Evolutionary conservation across 2,329 filamentous ascomycete species (phyloP).

Genomic region (Pyrenochaeta sp.): DNA sequence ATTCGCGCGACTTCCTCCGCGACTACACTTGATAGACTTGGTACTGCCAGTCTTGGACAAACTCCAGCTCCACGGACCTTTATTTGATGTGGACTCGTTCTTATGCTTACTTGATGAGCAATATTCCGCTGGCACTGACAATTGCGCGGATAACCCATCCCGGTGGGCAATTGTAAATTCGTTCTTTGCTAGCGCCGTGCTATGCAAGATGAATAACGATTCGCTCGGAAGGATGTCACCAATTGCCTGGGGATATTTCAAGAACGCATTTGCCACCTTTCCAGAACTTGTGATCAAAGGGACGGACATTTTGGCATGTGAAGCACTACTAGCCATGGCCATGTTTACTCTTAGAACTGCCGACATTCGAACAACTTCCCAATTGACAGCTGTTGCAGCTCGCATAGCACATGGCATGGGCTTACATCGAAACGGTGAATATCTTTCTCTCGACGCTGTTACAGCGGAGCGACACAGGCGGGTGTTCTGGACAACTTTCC

Average conservation of each 20-base stretch:
- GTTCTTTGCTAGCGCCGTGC: neutral
- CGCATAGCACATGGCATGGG: slow-evolving; percentile 1
- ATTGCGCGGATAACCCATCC: neutral
- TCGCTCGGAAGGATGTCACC: neutral
- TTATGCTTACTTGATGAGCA: neutral
- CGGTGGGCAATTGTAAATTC: slow-evolving; percentile 4
- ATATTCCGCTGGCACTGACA: slow-evolving; percentile 1
- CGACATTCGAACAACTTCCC: slow-evolving; percentile 1
- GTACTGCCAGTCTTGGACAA: neutral
- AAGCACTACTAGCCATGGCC: slow-evolving; percentile 6
- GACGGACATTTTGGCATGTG: neutral
- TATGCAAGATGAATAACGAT: neutral
- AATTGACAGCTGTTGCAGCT: slow-evolving; percentile 2
- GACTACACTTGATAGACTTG: neutral
- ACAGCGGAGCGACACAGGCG: neutral
- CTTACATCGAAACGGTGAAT: neutral
- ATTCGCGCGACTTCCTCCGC: neutral
- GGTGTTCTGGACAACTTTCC: slow-evolving; percentile 6
- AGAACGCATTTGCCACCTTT: slow-evolving; percentile 8
- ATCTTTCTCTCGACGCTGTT: neutral
- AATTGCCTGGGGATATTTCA: slow-evolving; percentile 5
- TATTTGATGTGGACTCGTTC: neutral
- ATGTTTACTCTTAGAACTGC: slow-evolving; percentile 7
- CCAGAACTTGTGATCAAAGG: slow-evolving; percentile 3
- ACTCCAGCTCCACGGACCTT: slow-evolving; percentile 7